phyloP scores from a whole-genome alignment of 192 early-diverging fungal species.

The Rhizophlyctis rosea region DNA sequence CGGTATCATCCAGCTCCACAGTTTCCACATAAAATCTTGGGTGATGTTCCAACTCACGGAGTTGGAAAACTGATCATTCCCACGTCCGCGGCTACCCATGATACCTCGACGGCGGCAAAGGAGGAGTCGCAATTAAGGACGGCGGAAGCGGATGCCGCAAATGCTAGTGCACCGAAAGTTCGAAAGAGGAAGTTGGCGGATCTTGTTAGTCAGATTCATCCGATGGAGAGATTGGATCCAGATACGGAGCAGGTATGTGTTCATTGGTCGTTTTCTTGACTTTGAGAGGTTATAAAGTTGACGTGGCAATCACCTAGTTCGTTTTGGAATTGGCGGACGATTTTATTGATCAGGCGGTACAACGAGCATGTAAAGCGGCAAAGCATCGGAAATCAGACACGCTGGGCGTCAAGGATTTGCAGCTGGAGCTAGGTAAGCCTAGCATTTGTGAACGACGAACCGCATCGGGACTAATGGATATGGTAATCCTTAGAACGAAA shows the following conservation, averaged over 20 bases:
- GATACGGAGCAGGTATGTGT: conserved; percentile 21
- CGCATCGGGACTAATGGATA: not conserved
- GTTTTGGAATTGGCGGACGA: conserved; percentile 20
- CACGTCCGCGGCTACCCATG: not conserved
- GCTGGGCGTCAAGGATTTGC: conserved; percentile 24
- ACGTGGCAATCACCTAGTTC: no score
- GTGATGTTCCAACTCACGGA: conserved; percentile 9
- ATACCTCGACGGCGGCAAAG: not conserved
- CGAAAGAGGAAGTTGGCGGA: conserved; percentile 21
- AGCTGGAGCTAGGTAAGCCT: conserved; percentile 23
- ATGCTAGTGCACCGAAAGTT: not conserved
- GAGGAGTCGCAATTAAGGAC: not conserved
- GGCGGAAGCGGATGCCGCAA: not conserved
- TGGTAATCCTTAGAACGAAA: conserved; percentile 16
- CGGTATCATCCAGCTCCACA: not conserved
- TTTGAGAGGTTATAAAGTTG: no score
- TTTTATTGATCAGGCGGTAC: conserved; percentile 9
- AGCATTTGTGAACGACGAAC: not conserved
- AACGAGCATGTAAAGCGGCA: conserved; percentile 18
- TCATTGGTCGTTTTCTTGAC: not conserved
- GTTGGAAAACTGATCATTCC: conserved; percentile 1
- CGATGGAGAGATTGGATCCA: conserved; percentile 22
- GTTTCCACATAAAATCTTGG: conserved; percentile 2
- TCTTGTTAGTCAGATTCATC: conserved; percentile 21
- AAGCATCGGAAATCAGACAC: conserved; percentile 13